Evolutionary conservation across 345 rosid species (phyloP).

Genomic region (Lepidium sativum): DNA sequence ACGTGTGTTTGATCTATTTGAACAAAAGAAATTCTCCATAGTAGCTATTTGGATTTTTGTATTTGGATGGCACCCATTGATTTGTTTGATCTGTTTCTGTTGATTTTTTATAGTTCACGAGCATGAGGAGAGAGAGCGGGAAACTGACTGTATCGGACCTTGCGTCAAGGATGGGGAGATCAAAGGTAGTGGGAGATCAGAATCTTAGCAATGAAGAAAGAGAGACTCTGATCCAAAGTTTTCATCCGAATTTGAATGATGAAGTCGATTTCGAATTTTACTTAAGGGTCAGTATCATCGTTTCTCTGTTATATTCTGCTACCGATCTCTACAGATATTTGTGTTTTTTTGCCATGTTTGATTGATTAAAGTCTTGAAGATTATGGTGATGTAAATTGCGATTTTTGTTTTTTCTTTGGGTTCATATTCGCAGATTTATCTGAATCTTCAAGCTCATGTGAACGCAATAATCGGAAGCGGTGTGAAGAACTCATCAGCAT

Average conservation of each 20-base stretch:
- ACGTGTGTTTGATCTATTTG: slow-evolving; percentile 25
- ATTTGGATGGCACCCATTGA: not conserved
- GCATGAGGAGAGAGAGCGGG: slow-evolving; percentile 91
- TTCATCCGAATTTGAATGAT: slow-evolving; percentile 52
- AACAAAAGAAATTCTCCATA: not conserved
- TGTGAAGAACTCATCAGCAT: slow-evolving; percentile 78
- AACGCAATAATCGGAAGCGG: slow-evolving; percentile 71
- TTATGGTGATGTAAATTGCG: not conserved
- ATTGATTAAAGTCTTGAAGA: too few species aligned
- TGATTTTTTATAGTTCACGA: slow-evolving; percentile 45
- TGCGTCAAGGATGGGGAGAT: slow-evolving; percentile 78
- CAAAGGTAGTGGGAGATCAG: slow-evolving; percentile 72
- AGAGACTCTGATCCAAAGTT: slow-evolving; percentile 52
- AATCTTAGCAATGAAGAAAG: slow-evolving; percentile 66
- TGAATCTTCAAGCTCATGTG: slow-evolving; percentile 80
- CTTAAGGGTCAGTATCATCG: slow-evolving; percentile 47
- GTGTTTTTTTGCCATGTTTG: not conserved
- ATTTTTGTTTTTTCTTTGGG: not conserved
- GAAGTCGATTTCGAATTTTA: slow-evolving; percentile 97
- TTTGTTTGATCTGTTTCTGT: not conserved
- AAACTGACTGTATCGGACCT: slow-evolving; percentile 75
- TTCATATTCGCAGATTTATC: slow-evolving; percentile 47
- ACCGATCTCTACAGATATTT: not conserved
- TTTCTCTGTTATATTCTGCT: not conserved
- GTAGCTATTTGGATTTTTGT: not conserved